Percentiles rank a stretch among this genome's conserved stretches.
Evolutionary conservation across 768 basidiomycete genomes (phyloP).

Genomic region (Termitomyces sp.): DNA sequence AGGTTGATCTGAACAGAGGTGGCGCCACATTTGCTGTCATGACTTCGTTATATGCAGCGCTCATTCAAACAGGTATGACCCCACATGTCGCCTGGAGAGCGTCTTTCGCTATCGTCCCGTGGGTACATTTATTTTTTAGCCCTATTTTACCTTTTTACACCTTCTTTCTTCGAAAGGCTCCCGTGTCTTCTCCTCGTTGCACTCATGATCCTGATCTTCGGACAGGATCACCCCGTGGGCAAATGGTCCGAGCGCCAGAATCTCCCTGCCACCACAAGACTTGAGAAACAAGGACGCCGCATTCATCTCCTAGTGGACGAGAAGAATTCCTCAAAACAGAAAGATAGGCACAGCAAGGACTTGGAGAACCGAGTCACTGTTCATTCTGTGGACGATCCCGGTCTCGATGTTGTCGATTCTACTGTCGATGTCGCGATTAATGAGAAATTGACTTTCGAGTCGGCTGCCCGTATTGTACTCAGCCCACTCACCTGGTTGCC

Average conservation of each 20-base stretch:
- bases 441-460: constrained; percentile 35
- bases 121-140: constrained; percentile 5
- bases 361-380: background rate
- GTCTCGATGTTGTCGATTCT: constrained; percentile 20
- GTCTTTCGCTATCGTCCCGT: constrained; percentile 54
- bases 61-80: constrained; percentile 33
- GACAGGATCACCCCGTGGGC: constrained; percentile 53
- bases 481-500: constrained; percentile 55
- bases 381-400: background rate
- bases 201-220: constrained; percentile 36
- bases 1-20: constrained; percentile 21
- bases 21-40: constrained; percentile 57
- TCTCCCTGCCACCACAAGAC: constrained; percentile 26
- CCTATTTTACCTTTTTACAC: background rate
- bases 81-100: constrained; percentile 50
- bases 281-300: constrained; percentile 10
- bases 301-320: background rate
- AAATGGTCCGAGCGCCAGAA: constrained; percentile 47
- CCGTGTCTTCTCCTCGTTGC: constrained; percentile 48
- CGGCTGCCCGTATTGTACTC: constrained; percentile 29
- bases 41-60: constrained; percentile 45
- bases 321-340: background rate
- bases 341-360: background rate
- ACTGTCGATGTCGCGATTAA: constrained; percentile 44
- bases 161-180: constrained; percentile 23